Conservation (phyloP, 2,329 filamentous ascomycete genomes). For the Aureobasidium pullulans region DNA sequence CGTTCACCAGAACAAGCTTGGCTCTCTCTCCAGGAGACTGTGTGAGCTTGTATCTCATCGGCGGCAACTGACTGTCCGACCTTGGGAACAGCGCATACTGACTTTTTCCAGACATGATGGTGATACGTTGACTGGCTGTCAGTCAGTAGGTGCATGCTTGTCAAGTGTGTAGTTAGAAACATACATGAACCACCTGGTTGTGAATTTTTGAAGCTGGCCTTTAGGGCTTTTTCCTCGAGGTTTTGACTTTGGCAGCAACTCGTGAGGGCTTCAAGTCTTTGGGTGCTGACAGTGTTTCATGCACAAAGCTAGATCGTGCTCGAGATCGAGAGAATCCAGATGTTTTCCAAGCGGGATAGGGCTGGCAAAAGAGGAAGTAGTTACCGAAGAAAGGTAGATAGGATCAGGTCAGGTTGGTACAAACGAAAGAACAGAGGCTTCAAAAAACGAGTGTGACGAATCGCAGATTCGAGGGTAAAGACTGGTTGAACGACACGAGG, state of each 20-base stretch:
- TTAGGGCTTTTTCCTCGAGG: neutral
- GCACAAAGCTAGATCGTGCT: neutral
- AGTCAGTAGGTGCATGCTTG: neutral
- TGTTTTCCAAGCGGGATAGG: neutral
- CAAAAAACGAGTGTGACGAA: neutral
- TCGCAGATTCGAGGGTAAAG: neutral
- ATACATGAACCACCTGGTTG: neutral
- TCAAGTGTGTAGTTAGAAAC: neutral
- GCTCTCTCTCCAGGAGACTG: slow-evolving; percentile 6
- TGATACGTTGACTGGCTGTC: neutral
- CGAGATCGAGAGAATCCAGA: neutral
- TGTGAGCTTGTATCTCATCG: slow-evolving; percentile 1
- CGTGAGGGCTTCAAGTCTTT: neutral
- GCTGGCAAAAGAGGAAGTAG: neutral
- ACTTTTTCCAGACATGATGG: slow-evolving; percentile 1
- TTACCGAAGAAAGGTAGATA: neutral
- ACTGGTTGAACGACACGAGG: slow-evolving; percentile 3
- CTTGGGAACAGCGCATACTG: slow-evolving; percentile 7
- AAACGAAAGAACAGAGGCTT: neutral
- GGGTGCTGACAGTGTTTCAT: neutral
- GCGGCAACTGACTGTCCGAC: slow-evolving; percentile 3
- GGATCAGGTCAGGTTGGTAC: neutral
- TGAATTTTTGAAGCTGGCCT: neutral
- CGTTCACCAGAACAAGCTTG: neutral
- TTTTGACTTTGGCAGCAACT: neutral